Conservation (phyloP, 2,329 filamentous ascomycete genomes). For the Xylaria sp. region DNA sequence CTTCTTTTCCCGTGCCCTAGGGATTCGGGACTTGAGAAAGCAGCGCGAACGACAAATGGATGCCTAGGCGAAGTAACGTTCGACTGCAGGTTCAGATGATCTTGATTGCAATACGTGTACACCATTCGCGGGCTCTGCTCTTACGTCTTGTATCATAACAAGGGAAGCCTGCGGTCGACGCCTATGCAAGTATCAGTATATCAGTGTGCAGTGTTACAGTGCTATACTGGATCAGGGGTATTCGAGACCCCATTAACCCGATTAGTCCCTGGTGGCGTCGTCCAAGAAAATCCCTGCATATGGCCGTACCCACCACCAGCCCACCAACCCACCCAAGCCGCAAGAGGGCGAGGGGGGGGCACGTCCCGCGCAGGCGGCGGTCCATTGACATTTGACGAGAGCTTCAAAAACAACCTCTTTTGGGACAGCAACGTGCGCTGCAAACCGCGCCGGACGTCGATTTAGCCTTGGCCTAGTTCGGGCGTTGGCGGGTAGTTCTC, state of each 20-base stretch:
- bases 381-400: slow-evolving; percentile 17
- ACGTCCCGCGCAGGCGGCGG: slow-evolving; percentile 17
- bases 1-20: not conserved
- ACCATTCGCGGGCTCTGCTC: slow-evolving; percentile 15
- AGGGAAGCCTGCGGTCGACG: not conserved
- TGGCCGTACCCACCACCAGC: slow-evolving; percentile 24
- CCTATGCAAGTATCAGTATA: slow-evolving; percentile 10
- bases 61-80: slow-evolving; percentile 23
- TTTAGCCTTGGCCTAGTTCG: too few relatives aligned
- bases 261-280: slow-evolving; percentile 18
- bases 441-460: slow-evolving; percentile 1
- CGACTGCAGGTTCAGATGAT: slow-evolving; percentile 18
- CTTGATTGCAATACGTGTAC: slow-evolving; percentile 10
- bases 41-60: slow-evolving; percentile 15
- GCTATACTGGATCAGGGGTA: slow-evolving; percentile 4
- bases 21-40: not conserved
- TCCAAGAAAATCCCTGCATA: slow-evolving; percentile 23
- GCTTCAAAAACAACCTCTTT: slow-evolving; percentile 23
- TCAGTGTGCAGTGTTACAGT: not conserved
- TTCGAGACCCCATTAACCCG: slow-evolving; percentile 1
- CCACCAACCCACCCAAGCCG: slow-evolving; percentile 28
- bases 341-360: slow-evolving; percentile 18
- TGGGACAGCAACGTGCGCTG: slow-evolving; percentile 16
- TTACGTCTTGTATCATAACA: slow-evolving; percentile 3
- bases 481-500: too few relatives aligned